Evolutionary conservation across 129 eudicot species (phyloP).

Genomic region (Chrysanthemum makinoi): DNA sequence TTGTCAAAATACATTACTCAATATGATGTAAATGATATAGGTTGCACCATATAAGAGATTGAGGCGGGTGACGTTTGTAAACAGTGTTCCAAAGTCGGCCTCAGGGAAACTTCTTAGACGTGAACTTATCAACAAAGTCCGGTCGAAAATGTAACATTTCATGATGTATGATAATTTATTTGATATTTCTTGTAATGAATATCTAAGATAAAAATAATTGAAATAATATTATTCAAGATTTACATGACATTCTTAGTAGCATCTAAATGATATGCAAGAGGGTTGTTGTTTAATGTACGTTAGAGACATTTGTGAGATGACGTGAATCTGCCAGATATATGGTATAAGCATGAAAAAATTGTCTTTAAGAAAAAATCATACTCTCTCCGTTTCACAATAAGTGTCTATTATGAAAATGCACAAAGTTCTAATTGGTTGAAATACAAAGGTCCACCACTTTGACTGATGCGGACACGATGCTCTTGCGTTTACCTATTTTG

Average conservation of each 20-base stretch:
- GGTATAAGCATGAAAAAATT: not conserved
- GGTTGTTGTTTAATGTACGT: not conserved
- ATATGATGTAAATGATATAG: constrained; percentile 25
- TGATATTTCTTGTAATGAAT: not conserved
- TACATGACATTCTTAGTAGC: not conserved
- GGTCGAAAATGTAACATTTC: constrained; percentile 49
- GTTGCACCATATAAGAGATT: constrained; percentile 85
- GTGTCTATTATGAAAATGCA: too few relatives aligned
- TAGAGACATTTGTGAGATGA: not conserved
- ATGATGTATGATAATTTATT: not conserved
- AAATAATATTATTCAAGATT: not conserved
- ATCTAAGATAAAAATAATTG: too few relatives aligned
- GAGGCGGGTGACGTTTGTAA: constrained; percentile 62
- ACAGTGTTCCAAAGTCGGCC: constrained; percentile 80
- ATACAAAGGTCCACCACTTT: too few relatives aligned
- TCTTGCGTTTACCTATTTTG: too few relatives aligned
- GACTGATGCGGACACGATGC: too few relatives aligned
- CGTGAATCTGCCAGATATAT: too few relatives aligned
- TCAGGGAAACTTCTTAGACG: constrained; percentile 82
- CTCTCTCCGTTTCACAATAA: too few relatives aligned
- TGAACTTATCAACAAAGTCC: constrained; percentile 61
- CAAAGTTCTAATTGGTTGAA: too few relatives aligned
- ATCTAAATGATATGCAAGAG: too few relatives aligned
- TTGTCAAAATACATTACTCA: not conserved
- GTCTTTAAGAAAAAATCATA: too few relatives aligned